Base-by-base conservation (phyloP, 208 protist genomes). In the Wallacemonas sp. region DNA sequence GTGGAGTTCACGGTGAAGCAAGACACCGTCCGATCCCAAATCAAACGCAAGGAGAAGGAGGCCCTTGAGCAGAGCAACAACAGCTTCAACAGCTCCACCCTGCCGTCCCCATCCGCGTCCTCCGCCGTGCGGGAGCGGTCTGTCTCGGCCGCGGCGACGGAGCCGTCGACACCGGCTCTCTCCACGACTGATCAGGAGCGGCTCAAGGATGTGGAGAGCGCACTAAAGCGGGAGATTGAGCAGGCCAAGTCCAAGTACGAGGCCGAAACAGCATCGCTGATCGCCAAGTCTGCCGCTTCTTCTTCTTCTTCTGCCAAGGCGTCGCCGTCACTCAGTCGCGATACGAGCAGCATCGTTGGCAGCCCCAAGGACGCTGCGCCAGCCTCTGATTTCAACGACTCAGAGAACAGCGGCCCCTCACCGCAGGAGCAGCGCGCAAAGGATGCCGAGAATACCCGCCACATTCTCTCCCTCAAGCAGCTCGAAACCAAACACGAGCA, bases 401-500 rank as follows among this genome's bases (percentile, higher is more conserved):
- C n/a, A n/a, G n/a, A n/a, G n/a, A n/a, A n/a, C n/a, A n/a, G n/a
- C n/a, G n/a, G n/a, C 4, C 1, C 1, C 33, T 70, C 72, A 2
- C 43, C 61, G 21, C 72, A 78, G 38, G 70, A 71, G 60, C 72
- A 75, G 47, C 71, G 72, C 30, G 48, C 61, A 16, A 58, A 62
- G 55, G 77, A 83, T 17, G 68, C 63, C 1, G 77, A 78, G 48
- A 76, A 68, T 49, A 72, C 57, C 30, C 68, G 68, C 5, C 71
- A 76, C 69, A 68, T 72, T 14, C 43, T 79, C 27, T 43, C 75
- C 0, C 54, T 76, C 11, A 80, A 80, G 60, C 67, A 85, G 68
- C 46, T 91, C 3, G 78, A 91, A 55, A 56, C 76, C 19, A 75
- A 81, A 27, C 85, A 92, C 55, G 71, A 76, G 47, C 65, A 76